Base-by-base conservation (phyloP, 164 flowering plant genomes). In the Euptelea pleiosperma region DNA sequence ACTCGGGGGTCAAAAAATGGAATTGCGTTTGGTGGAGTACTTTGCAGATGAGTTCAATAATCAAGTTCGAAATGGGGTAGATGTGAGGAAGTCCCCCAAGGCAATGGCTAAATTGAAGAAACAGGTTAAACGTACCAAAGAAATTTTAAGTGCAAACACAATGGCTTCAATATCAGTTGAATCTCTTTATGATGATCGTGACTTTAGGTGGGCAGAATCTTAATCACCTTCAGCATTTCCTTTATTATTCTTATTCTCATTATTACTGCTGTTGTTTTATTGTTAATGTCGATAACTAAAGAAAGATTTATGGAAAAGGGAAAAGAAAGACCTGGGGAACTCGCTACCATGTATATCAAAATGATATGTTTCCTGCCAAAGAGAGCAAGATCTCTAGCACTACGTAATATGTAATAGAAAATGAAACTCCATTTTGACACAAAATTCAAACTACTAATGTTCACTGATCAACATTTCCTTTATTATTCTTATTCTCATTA, bases 51-150 rank as follows among this genome's bases (percentile, higher is more conserved):
- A 94, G 73, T 86, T 94, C 72, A 94, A 91, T 73, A 85, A 77
- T 55, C 93, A 94, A 70, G 61, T 86, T 44, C 96, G 96, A 33
- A 75, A 70, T 68, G 95, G 89, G n/a, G 77, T 88, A 52, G 97
- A 94, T 70, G 83, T 94, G 35, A 79, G 99, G 63, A 84, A 79
- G 48, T 81, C 66, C 53, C 83, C 99, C 11, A 94, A 94, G 77
- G 91, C 96, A 50, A 94, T 94, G 97, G 96, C 99, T 56, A 94
- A 94, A 70, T 70, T 94, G 72, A 94, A 91, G 83, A 94, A 94
- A 68, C 97, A 91, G 71, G 96, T 94, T 52, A 94, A 91, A 60
- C 87, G 97, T n/a, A 94, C 99, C 14, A 94, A 94, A 63, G 99
- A 94, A 78, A 91, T 94, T 55, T 65, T 94, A 58, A 94, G 97